These are phyloP conservation scores for Candida sithepensis DNA, from an alignment of 805 yeast genomes.

Conservation along the genomic window DNA sequence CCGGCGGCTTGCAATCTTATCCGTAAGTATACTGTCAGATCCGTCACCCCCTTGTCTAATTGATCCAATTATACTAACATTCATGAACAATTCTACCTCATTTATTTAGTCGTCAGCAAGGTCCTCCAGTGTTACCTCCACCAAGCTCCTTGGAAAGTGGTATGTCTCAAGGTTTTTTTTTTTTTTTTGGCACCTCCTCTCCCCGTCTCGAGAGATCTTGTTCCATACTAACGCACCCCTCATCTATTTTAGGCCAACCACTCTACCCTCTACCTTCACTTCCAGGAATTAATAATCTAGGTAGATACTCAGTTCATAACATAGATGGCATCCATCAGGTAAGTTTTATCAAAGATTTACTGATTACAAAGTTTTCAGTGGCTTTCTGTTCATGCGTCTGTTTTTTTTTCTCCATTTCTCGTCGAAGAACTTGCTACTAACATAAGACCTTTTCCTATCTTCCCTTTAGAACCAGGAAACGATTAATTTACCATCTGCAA, in stretches of 20 bases:
- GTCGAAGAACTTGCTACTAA: conserved; percentile 12
- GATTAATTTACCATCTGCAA: conserved; percentile 31
- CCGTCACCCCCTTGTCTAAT: not conserved
- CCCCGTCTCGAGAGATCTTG: not conserved
- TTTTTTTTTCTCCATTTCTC: not conserved
- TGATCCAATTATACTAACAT: conserved; percentile 12
- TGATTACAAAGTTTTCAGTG: too few species aligned
- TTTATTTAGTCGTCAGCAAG: conserved; percentile 44
- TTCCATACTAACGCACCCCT: conserved; percentile 2
- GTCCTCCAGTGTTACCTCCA: conserved; percentile 56
- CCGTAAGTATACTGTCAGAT: conserved; percentile 12
- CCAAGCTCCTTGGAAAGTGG: conserved; percentile 49
- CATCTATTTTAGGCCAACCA: conserved; percentile 38
- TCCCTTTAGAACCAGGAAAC: conserved; percentile 19
- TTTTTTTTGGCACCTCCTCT: not conserved
- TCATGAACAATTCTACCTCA: not conserved
- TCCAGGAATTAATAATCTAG: conserved; percentile 47
- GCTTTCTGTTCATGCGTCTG: not conserved
- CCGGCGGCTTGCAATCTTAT: conserved; percentile 10
- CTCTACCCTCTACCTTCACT: conserved; percentile 50
- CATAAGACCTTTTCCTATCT: conserved; percentile 19
- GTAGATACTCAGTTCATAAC: conserved; percentile 46
- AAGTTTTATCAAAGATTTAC: conserved; percentile 8
- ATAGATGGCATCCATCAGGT: conserved; percentile 37
- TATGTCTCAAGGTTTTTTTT: conserved; percentile 25